Evolutionary conservation across 768 basidiomycete genomes (phyloP).

Genomic region (Boletellus ananas): DNA sequence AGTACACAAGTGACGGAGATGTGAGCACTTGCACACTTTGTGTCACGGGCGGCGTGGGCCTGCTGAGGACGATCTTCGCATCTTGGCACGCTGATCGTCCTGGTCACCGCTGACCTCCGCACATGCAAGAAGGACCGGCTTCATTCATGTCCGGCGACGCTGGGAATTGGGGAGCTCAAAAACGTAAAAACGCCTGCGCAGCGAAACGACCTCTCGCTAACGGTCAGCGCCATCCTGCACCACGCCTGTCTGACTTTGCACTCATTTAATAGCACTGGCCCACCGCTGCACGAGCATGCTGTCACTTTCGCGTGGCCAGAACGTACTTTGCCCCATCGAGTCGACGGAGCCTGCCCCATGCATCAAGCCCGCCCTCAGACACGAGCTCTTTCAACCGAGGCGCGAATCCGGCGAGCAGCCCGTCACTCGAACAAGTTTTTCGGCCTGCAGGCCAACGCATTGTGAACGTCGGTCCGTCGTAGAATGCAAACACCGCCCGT

Average conservation of each 20-base stretch:
- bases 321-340: neutral
- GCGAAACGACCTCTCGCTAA: neutral
- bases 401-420: slow-evolving; percentile 16
- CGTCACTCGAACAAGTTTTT: neutral
- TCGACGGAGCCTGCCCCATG: neutral
- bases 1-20: neutral
- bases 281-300: too few relatives aligned
- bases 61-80: slow-evolving; percentile 15
- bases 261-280: neutral
- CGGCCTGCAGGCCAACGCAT: slow-evolving; percentile 23
- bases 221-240: too few relatives aligned
- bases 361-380: neutral
- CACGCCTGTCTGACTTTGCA: neutral
- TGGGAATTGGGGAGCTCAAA: slow-evolving; percentile 1
- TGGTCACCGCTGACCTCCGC: slow-evolving; percentile 6
- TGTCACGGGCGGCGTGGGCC: neutral
- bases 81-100: slow-evolving; percentile 15
- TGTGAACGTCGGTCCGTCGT: slow-evolving; percentile 13
- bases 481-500: slow-evolving; percentile 1
- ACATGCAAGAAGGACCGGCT: slow-evolving; percentile 5
- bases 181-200: slow-evolving; percentile 9
- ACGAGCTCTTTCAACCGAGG: neutral
- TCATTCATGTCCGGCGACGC: slow-evolving; percentile 23
- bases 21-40: slow-evolving; percentile 1
- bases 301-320: too few relatives aligned